Percentiles rank a stretch among this genome's conserved stretches.
Conservation (phyloP, 768 basidiomycete genomes). For the Russula compacta region DNA sequence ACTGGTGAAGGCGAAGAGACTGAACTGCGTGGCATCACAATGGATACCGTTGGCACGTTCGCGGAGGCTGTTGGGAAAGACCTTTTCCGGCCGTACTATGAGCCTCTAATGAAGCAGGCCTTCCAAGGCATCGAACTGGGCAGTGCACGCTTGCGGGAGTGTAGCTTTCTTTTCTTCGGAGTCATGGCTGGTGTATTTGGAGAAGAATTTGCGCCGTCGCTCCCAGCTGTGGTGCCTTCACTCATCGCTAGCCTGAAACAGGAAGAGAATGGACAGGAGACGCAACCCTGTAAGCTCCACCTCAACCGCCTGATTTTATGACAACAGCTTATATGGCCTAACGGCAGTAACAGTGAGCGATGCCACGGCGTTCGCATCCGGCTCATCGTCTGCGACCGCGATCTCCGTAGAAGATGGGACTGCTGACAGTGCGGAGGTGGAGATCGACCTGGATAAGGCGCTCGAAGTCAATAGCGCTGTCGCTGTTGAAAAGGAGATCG, state of each 20-base stretch:
- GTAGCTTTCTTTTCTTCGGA: slow-evolving; percentile 96
- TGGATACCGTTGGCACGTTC: slow-evolving; percentile 98
- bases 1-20: slow-evolving; percentile 84
- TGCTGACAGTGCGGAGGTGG: slow-evolving; percentile 56
- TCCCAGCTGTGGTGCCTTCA: slow-evolving; percentile 78
- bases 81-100: slow-evolving; percentile 89
- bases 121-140: slow-evolving; percentile 85
- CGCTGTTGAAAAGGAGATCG: slow-evolving; percentile 98
- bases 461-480: slow-evolving; percentile 92
- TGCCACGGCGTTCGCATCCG: slow-evolving; percentile 60
- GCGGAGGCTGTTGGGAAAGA: slow-evolving; percentile 96
- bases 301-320: background rate
- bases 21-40: slow-evolving; percentile 92
- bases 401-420: slow-evolving; percentile 53
- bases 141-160: slow-evolving; percentile 82
- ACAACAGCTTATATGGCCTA: background rate
- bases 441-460: slow-evolving; percentile 73
- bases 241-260: slow-evolving; percentile 78
- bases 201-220: slow-evolving; percentile 85
- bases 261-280: slow-evolving; percentile 64
- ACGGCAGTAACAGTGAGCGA: slow-evolving; percentile 43
- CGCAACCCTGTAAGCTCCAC: slow-evolving; percentile 21
- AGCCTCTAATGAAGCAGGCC: slow-evolving; percentile 92
- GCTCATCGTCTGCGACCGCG: slow-evolving; percentile 61
- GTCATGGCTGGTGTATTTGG: slow-evolving; percentile 97